Percentiles rank a stretch among this genome's conserved stretches.
These are phyloP conservation scores for Trichoderma orchidacearum DNA, from an alignment of 495 filamentous ascomycete species.

Conservation along the genomic window DNA sequence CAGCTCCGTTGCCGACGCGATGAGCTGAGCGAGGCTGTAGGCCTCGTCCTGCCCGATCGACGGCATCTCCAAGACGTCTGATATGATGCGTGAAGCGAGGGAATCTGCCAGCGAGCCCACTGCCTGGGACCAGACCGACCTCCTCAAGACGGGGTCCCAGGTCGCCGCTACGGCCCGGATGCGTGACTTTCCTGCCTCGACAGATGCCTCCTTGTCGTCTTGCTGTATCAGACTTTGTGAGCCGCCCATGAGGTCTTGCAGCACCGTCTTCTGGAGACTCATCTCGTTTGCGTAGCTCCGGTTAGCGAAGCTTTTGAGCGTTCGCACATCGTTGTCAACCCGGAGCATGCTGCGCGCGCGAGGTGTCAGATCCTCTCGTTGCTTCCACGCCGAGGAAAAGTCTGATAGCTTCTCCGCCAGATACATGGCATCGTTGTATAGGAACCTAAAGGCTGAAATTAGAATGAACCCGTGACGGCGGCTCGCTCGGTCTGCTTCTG, in stretches of 20 bases:
- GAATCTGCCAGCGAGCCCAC: conserved; percentile 73
- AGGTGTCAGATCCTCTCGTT: conserved; percentile 25
- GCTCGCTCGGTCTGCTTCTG: too few species aligned
- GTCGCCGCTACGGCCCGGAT: conserved; percentile 53
- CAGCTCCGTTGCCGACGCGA: conserved; percentile 52
- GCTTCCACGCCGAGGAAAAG: conserved; percentile 37
- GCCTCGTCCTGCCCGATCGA: conserved; percentile 85
- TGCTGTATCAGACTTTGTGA: conserved; percentile 36
- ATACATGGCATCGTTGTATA: conserved; percentile 85
- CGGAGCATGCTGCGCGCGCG: conserved; percentile 39
- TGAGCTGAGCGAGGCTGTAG: conserved; percentile 58
- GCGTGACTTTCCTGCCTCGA: conserved; percentile 52
- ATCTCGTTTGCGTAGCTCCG: conserved; percentile 80
- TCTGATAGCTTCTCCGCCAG: conserved; percentile 59
- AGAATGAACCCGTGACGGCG: too few species aligned
- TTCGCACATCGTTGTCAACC: conserved; percentile 55
- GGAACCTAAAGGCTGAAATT: conserved; percentile 48
- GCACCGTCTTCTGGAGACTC: conserved; percentile 66
- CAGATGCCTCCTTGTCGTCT: conserved; percentile 54
- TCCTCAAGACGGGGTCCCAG: conserved; percentile 72
- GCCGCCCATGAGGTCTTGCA: conserved; percentile 74
- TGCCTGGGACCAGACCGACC: conserved; percentile 71
- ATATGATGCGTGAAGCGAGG: conserved; percentile 64
- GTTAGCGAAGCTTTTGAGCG: conserved; percentile 66
- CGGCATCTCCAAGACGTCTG: conserved; percentile 72